Conservation (phyloP, 768 basidiomycete species). For the Tubosaeta sp. region DNA sequence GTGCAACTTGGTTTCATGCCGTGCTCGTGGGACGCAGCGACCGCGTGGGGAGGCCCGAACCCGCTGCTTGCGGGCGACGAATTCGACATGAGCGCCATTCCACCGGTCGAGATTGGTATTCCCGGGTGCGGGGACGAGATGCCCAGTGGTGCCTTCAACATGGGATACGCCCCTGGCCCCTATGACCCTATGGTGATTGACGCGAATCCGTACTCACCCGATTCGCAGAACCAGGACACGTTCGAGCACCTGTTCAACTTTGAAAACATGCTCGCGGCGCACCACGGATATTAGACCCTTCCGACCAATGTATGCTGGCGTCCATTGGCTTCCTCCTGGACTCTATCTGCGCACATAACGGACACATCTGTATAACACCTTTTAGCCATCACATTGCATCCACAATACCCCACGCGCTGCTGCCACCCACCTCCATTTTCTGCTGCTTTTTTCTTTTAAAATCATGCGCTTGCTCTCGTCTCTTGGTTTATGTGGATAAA, state of each 20-base stretch:
- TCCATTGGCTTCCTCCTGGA: constrained; percentile 30
- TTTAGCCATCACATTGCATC: constrained; percentile 19
- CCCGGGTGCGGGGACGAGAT: constrained; percentile 39
- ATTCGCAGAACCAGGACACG: constrained; percentile 30
- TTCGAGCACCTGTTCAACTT: constrained; percentile 37
- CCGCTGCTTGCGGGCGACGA: constrained; percentile 52
- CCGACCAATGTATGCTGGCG: constrained; percentile 35
- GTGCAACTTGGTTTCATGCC: constrained; percentile 27
- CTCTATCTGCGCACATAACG: constrained; percentile 20
- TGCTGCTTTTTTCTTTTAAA: constrained; percentile 7
- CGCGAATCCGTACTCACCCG: constrained; percentile 29
- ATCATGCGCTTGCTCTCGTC: constrained; percentile 10
- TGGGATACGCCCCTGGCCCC: constrained; percentile 20
- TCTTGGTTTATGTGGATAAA: constrained; percentile 35
- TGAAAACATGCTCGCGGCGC: constrained; percentile 31
- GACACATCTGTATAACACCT: constrained; percentile 31
- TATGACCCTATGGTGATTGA: constrained; percentile 28
- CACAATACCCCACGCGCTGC: constrained; percentile 29
- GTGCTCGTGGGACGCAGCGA: constrained; percentile 31
- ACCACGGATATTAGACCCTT: constrained; percentile 30
- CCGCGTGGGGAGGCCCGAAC: constrained; percentile 33
- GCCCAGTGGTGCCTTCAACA: constrained; percentile 11
- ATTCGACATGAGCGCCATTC: constrained; percentile 64
- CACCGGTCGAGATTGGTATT: constrained; percentile 57
- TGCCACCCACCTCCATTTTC: constrained; percentile 20